These are phyloP conservation scores for Anthracocystis setariae DNA, from an alignment of 1,284 basidiomycete genomes.

Conservation along the genomic window DNA sequence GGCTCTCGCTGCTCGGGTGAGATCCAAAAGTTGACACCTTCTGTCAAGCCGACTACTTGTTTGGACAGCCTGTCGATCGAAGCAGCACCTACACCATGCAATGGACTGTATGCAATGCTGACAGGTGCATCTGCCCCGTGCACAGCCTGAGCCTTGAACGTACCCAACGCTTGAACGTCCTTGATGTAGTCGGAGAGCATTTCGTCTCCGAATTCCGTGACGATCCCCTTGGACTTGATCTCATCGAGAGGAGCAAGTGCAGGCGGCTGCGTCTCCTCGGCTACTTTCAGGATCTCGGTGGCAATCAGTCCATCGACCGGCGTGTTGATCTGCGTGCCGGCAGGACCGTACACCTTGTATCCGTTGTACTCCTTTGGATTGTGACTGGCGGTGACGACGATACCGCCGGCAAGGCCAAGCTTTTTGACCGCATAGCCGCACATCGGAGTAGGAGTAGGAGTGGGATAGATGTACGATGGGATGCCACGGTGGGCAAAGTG, in stretches of 20 bases:
- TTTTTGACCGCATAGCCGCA: slow-evolving; percentile 59
- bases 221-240: slow-evolving; percentile 22
- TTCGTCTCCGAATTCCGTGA: slow-evolving; percentile 39
- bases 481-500: slow-evolving; percentile 53
- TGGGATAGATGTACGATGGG: slow-evolving; percentile 47
- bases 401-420: slow-evolving; percentile 54
- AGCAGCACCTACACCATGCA: slow-evolving; percentile 59
- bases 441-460: slow-evolving; percentile 52
- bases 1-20: slow-evolving; percentile 56
- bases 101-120: slow-evolving; percentile 55
- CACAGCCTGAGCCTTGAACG: slow-evolving; percentile 12
- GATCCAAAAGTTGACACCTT: slow-evolving; percentile 47
- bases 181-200: slow-evolving; percentile 52
- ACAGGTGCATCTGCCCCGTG: slow-evolving; percentile 29
- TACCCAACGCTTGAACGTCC: slow-evolving; percentile 31
- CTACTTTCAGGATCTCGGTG: slow-evolving; percentile 48
- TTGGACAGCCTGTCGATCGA: slow-evolving; percentile 41
- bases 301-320: slow-evolving; percentile 59
- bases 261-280: slow-evolving; percentile 23
- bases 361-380: slow-evolving; percentile 63
- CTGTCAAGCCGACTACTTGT: slow-evolving; percentile 42
- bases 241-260: slow-evolving; percentile 25
- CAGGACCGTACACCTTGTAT: slow-evolving; percentile 59
- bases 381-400: slow-evolving; percentile 61
- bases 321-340: slow-evolving; percentile 60